Base-by-base conservation (phyloP, 805 yeast species). In the Yarrowia phangngaensis region DNA sequence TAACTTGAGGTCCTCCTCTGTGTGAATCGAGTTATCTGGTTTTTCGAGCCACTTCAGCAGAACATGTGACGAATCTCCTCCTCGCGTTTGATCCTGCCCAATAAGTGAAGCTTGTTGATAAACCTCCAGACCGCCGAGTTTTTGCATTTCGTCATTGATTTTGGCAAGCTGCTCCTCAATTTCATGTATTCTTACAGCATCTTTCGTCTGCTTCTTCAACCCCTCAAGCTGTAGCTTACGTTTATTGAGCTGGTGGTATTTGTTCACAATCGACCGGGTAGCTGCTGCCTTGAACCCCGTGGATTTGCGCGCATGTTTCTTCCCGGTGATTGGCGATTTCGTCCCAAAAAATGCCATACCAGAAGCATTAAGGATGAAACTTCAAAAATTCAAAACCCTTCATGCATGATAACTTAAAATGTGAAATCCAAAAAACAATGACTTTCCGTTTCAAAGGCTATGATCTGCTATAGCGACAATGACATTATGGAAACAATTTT, bases 11-110 rank as follows among this genome's bases (percentile, higher is more conserved):
- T 24, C 45, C 8, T 38, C 45, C 29, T 23, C 30, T 51, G 4
- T 13, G 27, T 32, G 30, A 36, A 20, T 16, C 34, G n/a, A 26
- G 53, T 24, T 20, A 40, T 3, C 49, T 46, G 54, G 29, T 66
- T 43, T 73, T 16, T 69, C 66, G 4, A 86, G 64, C 89, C 94
- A 86, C 50, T 79, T 75, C n/a, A 86, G 73, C 34, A 90, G 67
- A 58, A 80, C 70, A 56, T 82, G 84, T 2, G 95, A 87, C 0
- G 96, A 86, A 60, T 90, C 98, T 1, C 96, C 95, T 0, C 98
- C 97, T 54, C 97, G 64, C 36, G 73, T 72, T 0, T 64, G 61
- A 51, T 78, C 76, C 58, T 90, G 98, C 0, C 98, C 98, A 43
- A 79, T 77, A 1, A 83, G 75, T 2, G 95, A 85, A 0, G 97